phyloP scores from a whole-genome alignment of 768 basidiomycete species.

The Termitomyces sp. region DNA sequence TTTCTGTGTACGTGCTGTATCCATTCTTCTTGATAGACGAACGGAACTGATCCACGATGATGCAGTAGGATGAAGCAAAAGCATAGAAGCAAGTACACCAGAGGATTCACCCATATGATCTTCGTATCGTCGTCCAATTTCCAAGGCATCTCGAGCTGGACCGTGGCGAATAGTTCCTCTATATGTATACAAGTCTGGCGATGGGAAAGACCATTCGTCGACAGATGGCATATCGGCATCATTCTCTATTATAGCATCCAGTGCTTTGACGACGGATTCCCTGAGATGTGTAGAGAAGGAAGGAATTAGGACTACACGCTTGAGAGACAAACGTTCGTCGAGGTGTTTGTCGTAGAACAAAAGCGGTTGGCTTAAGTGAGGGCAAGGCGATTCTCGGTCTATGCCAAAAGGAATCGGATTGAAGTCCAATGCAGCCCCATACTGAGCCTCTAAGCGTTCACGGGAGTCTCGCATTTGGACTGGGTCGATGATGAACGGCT shows the following conservation, averaged over 20 bases:
- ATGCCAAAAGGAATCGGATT: background rate
- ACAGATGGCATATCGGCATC: background rate
- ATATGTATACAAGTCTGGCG: background rate
- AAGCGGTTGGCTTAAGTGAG: too few relatives aligned
- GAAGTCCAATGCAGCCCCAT: too few relatives aligned
- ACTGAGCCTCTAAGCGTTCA: too few relatives aligned
- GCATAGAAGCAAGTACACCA: too few relatives aligned
- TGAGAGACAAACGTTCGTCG: too few relatives aligned
- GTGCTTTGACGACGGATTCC: background rate
- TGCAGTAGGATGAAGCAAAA: slow-evolving; percentile 1
- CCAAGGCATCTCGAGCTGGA: background rate
- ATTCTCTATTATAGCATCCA: background rate
- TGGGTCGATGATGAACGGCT: too few relatives aligned
- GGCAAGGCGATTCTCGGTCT: background rate
- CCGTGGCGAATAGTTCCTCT: rapidly evolving
- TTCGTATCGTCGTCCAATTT: background rate
- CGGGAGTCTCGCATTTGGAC: background rate
- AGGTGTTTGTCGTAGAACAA: too few relatives aligned
- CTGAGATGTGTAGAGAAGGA: too few relatives aligned
- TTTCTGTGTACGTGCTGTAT: background rate
- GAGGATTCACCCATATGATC: too few relatives aligned
- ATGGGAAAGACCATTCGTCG: background rate
- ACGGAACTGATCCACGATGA: background rate
- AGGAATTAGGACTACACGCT: too few relatives aligned
- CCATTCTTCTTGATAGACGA: background rate